phyloP scores from a whole-genome alignment of 2,329 filamentous ascomycete species.

The Claviceps sp. region DNA sequence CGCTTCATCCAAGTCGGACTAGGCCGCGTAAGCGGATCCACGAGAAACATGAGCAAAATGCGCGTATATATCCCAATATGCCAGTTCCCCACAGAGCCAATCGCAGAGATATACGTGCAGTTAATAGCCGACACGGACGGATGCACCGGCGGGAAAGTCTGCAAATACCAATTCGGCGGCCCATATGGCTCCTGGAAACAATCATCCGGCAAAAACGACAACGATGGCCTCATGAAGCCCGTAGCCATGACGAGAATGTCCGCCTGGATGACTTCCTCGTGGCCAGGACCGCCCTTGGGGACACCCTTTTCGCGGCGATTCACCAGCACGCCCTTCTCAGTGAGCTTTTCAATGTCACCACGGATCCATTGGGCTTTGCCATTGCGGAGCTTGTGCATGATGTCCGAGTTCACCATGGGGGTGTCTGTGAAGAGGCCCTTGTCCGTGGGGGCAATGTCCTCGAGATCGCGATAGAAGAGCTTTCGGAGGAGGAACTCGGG shows the following conservation, averaged over 20 bases:
- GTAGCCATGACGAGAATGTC: slow-evolving; percentile 77
- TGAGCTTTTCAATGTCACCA: slow-evolving; percentile 60
- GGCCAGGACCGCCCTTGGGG: slow-evolving; percentile 61
- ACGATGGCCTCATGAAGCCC: slow-evolving; percentile 60
- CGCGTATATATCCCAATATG: slow-evolving; percentile 85
- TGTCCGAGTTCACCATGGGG: slow-evolving; percentile 75
- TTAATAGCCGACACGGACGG: slow-evolving; percentile 69
- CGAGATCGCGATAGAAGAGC: slow-evolving; percentile 72
- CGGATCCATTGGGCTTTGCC: slow-evolving; percentile 68
- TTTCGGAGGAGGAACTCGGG: slow-evolving; percentile 62
- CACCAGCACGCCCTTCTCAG: slow-evolving; percentile 51
- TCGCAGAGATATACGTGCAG: slow-evolving; percentile 66
- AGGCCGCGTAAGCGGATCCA: slow-evolving; percentile 64
- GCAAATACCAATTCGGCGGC: slow-evolving; percentile 79
- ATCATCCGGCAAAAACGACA: slow-evolving; percentile 60
- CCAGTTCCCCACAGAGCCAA: slow-evolving; percentile 74
- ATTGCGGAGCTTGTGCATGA: slow-evolving; percentile 60
- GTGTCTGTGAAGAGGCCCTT: slow-evolving; percentile 73
- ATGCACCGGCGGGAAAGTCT: slow-evolving; percentile 67
- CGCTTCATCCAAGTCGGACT: slow-evolving; percentile 62
- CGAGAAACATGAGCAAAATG: slow-evolving; percentile 73
- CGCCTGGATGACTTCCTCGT: slow-evolving; percentile 49
- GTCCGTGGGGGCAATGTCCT: slow-evolving; percentile 52
- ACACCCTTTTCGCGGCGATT: slow-evolving; percentile 61
- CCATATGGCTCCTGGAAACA: slow-evolving; percentile 60